phyloP scores from a whole-genome alignment of 768 basidiomycete genomes.

The Mycena metata region DNA sequence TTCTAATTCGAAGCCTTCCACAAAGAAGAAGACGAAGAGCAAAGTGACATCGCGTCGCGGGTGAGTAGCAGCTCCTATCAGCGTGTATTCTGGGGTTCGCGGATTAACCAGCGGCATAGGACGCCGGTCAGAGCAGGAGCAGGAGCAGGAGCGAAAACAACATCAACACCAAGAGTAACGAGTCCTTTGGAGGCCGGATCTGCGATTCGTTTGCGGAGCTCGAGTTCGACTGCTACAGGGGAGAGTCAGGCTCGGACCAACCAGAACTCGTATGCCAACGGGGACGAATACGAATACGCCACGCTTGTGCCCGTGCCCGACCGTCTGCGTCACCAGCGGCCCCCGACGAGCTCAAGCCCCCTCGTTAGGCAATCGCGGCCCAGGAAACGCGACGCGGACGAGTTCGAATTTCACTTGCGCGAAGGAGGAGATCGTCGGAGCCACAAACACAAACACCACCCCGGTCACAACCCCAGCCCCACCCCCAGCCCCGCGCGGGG shows the following conservation, averaged over 20 bases:
- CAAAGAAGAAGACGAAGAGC: slow-evolving; percentile 5
- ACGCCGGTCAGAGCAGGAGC: slow-evolving; percentile 10
- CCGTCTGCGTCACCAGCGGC: slow-evolving; percentile 1
- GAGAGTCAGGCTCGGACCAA: neutral
- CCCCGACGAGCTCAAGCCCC: slow-evolving; percentile 29
- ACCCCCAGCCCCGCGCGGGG: too few species aligned
- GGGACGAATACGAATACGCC: slow-evolving; percentile 13
- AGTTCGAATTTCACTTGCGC: neutral
- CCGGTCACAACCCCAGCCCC: too few species aligned
- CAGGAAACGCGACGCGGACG: slow-evolving; percentile 23
- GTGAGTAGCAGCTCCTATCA: slow-evolving; percentile 25
- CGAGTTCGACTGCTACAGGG: neutral
- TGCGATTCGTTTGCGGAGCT: slow-evolving; percentile 23
- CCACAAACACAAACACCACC: too few species aligned
- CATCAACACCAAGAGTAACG: too few species aligned
- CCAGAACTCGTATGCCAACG: neutral
- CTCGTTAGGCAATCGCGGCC: slow-evolving; percentile 33
- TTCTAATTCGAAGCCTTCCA: slow-evolving; percentile 15
- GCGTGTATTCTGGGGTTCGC: slow-evolving; percentile 24
- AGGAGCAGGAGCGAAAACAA: too few species aligned
- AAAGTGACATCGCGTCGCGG: slow-evolving; percentile 10
- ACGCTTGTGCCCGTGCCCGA: neutral
- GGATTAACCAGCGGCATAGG: slow-evolving; percentile 19
- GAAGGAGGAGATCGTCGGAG: neutral
- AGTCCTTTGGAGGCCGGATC: slow-evolving; percentile 18